A percentile compares a stretch with the other conserved stretches of the same genome.
phyloP scores from a whole-genome alignment of 2,329 filamentous ascomycete genomes.

The Eurotiales sp. region DNA sequence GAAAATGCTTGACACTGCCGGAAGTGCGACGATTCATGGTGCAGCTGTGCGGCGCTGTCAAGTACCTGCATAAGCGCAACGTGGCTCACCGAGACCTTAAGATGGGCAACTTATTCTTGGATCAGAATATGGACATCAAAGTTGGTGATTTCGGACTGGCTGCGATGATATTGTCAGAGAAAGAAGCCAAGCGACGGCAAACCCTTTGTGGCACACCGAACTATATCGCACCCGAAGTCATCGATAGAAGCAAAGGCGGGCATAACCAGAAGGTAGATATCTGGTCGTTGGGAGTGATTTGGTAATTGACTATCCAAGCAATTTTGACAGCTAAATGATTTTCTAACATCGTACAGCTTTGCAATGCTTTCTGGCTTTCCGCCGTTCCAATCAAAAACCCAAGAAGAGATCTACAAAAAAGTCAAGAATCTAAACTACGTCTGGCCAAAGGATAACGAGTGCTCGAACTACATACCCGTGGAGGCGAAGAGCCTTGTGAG shows the following conservation, averaged over 20 bases:
- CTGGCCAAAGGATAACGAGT: slow-evolving; percentile 45
- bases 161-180: slow-evolving; percentile 84
- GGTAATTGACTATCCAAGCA: slow-evolving; percentile 51
- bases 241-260: slow-evolving; percentile 89
- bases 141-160: slow-evolving; percentile 96
- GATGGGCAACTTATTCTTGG: slow-evolving; percentile 96
- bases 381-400: slow-evolving; percentile 78
- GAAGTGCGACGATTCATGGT: slow-evolving; percentile 92
- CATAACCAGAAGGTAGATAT: slow-evolving; percentile 98
- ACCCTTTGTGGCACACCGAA: slow-evolving; percentile 97
- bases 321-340: neutral
- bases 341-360: slow-evolving; percentile 55
- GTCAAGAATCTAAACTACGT: slow-evolving; percentile 46
- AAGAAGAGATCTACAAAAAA: slow-evolving; percentile 51
- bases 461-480: slow-evolving; percentile 45
- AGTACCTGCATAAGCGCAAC: slow-evolving; percentile 93
- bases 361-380: slow-evolving; percentile 96
- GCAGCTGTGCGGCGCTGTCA: slow-evolving; percentile 93
- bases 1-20: slow-evolving; percentile 85
- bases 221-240: slow-evolving; percentile 94
- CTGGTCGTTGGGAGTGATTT: slow-evolving; percentile 97
- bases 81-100: slow-evolving; percentile 97
- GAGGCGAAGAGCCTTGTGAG: slow-evolving; percentile 48
- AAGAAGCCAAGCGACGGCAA: slow-evolving; percentile 79
- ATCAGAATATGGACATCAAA: slow-evolving; percentile 93